Conservation (phyloP, 2,329 filamentous ascomycete species). For the Fusarium duplospermum region DNA sequence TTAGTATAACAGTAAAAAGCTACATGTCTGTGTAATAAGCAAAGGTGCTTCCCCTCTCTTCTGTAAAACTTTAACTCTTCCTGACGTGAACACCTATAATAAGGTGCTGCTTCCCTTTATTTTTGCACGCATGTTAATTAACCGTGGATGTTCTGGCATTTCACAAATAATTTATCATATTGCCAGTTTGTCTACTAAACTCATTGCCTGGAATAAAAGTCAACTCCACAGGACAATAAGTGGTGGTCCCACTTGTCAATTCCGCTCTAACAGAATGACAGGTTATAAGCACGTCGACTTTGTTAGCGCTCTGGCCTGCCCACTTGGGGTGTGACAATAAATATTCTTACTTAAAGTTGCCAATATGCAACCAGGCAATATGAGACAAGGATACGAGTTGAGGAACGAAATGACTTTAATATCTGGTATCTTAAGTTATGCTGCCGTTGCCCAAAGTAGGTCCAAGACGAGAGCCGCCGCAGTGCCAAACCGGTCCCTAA, state of each 20-base stretch:
- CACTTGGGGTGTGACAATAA: not conserved
- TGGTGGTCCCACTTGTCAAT: not conserved
- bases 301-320: not conserved
- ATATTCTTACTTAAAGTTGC: not conserved
- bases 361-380: not conserved
- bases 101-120: not conserved
- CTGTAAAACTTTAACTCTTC: not conserved
- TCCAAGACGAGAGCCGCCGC: conserved; percentile 14
- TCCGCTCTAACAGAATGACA: not conserved
- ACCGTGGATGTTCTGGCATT: not conserved
- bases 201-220: not conserved
- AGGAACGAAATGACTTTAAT: not conserved
- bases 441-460: conserved; percentile 7
- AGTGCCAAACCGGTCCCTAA: conserved; percentile 28
- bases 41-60: not conserved
- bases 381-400: not conserved
- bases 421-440: conserved; percentile 29
- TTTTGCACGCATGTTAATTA: not conserved
- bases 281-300: not conserved
- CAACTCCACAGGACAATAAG: not conserved
- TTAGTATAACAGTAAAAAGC: not conserved
- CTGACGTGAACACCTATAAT: not conserved
- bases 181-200: not conserved
- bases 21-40: not conserved
- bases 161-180: not conserved